Base-by-base conservation (phyloP, 2,329 filamentous ascomycete genomes). In the Aaosphaeria arxii region DNA sequence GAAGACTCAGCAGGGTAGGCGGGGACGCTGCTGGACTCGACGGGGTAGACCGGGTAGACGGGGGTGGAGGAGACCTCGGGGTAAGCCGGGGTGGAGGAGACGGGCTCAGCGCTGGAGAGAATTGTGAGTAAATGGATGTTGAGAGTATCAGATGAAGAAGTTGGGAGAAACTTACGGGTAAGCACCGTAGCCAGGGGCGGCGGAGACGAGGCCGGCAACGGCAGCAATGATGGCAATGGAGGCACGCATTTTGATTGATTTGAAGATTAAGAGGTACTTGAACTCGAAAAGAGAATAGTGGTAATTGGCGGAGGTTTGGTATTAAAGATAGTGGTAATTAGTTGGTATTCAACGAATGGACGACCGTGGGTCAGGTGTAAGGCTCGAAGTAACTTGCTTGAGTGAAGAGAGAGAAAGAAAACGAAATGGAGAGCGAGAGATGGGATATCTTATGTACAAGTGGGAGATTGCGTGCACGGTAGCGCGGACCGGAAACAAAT, bases 191-290 rank as follows among this genome's bases (percentile, higher is more conserved):
- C 54, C 42, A 56, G 64, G 61, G 43, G 62, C 61, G 49, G 66
- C 66, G 52, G 59, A 49, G 42, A 59, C 68, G 46, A 63, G 49
- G 54, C 60, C 54, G 54, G 61, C 63, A 49, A 64, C 57, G 52
- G 65, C 61, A 59, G 63, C 59, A 53, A 62, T 49, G 55, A 56
- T 51, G 52, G 62, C 61, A 56, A 66, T 58, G 55, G 62, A 63
- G 61, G 63, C 61, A 63, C 66, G 67, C 68, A 71, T 71, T 57
- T 70, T 71, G 68, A 63, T 58, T 61, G 63, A 65, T 68, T 60
- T 48, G 52, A 43, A 55, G 46, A 50, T 50, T 58, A 55, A 36
- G 7, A 36, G n/a, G 33, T 36, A 36, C 33, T 62, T 50, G 52
- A 57, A 61, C 55, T 66, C 64, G 54, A 51, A 43, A 55, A 55